These are phyloP conservation scores for Vairimorpha necatrix DNA, from an alignment of 371 early-diverging fungal species.

Conservation along the genomic window DNA sequence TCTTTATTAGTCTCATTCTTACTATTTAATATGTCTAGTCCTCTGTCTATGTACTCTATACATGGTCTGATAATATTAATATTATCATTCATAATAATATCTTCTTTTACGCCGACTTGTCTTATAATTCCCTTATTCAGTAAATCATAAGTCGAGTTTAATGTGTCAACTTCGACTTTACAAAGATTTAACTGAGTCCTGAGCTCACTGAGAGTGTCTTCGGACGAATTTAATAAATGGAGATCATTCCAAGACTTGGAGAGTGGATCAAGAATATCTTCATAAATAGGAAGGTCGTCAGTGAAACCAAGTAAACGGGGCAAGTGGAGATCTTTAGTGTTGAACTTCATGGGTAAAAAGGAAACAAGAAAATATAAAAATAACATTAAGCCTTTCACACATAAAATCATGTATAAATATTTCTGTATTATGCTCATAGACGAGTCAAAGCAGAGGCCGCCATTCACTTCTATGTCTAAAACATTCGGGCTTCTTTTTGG, in stretches of 20 bases:
- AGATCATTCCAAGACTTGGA: not conserved
- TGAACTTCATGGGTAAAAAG: constrained; percentile 6
- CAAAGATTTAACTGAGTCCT: not conserved
- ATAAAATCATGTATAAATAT: too few species aligned
- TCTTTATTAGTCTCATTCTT: not conserved
- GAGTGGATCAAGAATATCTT: not conserved
- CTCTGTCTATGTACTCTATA: not conserved
- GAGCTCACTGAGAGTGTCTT: not conserved
- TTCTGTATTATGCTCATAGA: too few species aligned
- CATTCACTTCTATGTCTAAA: too few species aligned
- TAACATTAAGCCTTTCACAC: too few species aligned
- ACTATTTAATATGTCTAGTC: not conserved
- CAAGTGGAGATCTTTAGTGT: not conserved
- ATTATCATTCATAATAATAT: not conserved
- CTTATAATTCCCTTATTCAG: not conserved
- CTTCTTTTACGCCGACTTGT: not conserved
- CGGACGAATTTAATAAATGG: not conserved
- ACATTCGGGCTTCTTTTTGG: too few species aligned
- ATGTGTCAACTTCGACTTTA: constrained; percentile 1
- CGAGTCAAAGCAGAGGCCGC: too few species aligned
- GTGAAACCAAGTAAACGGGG: not conserved
- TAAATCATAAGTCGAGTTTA: not conserved
- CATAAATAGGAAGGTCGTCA: not conserved
- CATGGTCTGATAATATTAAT: constrained; percentile 1
- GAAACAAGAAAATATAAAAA: too few species aligned